Evolutionary conservation across 1,284 basidiomycete genomes (phyloP).

Genomic region (Ganoderma lingzhi): DNA sequence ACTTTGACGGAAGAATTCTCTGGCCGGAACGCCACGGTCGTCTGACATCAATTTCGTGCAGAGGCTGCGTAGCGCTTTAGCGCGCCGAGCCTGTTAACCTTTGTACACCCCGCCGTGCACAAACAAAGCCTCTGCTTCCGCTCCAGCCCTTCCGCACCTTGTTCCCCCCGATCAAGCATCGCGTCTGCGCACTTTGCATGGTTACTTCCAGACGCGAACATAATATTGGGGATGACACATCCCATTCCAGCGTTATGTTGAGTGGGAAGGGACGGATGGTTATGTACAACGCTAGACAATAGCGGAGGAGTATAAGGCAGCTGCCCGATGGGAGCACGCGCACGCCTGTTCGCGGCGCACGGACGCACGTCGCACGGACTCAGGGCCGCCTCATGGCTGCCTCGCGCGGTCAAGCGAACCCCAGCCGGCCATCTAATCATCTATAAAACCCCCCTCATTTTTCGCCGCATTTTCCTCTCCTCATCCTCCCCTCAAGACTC

Average conservation of each 20-base stretch:
- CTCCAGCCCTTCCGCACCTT: background rate
- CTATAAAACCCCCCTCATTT: slow-evolving; percentile 51
- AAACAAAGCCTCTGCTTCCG: slow-evolving; percentile 3
- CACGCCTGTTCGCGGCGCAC: background rate
- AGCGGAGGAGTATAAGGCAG: slow-evolving; percentile 10
- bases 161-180: background rate
- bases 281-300: slow-evolving; percentile 5
- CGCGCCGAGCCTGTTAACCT: background rate
- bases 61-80: slow-evolving; percentile 4
- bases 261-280: background rate
- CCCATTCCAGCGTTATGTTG: background rate
- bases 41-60: slow-evolving; percentile 7
- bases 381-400: slow-evolving; percentile 54
- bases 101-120: slow-evolving; percentile 7
- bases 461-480: slow-evolving; percentile 29
- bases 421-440: slow-evolving; percentile 46
- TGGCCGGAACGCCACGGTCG: slow-evolving; percentile 10
- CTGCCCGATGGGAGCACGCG: slow-evolving; percentile 3
- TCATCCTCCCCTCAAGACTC: slow-evolving; percentile 25
- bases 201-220: slow-evolving; percentile 2
- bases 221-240: background rate
- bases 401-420: slow-evolving; percentile 44
- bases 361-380: slow-evolving; percentile 8
- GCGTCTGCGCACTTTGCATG: background rate
- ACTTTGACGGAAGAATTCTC: slow-evolving; percentile 24